phyloP scores from a whole-genome alignment of 768 basidiomycete species.

The Tephrocybe sp. region DNA sequence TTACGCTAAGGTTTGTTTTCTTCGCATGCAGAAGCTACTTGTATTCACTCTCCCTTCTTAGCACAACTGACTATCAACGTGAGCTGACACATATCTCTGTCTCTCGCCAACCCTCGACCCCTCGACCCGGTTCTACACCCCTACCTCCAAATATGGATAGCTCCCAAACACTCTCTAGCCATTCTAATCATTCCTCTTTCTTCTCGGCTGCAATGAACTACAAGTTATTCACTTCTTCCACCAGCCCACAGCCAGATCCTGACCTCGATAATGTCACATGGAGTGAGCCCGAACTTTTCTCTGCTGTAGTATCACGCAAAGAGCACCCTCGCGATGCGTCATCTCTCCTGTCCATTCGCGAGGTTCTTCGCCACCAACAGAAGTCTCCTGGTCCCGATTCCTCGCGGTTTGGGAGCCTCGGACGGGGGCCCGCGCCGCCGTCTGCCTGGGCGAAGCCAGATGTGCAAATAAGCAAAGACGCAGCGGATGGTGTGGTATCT shows the following conservation, averaged over 20 bases:
- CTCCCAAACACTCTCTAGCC: constrained; percentile 16
- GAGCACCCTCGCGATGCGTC: constrained; percentile 63
- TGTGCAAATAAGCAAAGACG: constrained; percentile 50
- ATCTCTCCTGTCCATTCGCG: constrained; percentile 56
- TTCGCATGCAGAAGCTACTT: constrained; percentile 2
- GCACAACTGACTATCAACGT: constrained; percentile 59
- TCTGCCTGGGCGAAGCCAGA: constrained; percentile 59
- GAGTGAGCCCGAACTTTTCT: constrained; percentile 62
- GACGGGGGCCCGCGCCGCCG: constrained; percentile 28
- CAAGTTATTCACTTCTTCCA: constrained; percentile 46
- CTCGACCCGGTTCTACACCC: neutral
- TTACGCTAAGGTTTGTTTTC: constrained; percentile 59
- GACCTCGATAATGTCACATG: constrained; percentile 58
- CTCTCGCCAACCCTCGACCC: constrained; percentile 18
- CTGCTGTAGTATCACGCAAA: constrained; percentile 60
- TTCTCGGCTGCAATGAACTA: constrained; percentile 48
- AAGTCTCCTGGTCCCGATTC: constrained; percentile 33
- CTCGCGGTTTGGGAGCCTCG: constrained; percentile 14
- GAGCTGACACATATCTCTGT: constrained; percentile 43
- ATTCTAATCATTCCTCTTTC: constrained; percentile 42
- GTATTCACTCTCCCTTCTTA: constrained; percentile 24
- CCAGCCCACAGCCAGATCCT: constrained; percentile 50
- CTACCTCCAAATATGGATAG: neutral
- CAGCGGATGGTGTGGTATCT: constrained; percentile 50
- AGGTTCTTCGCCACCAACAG: constrained; percentile 61